phyloP scores from a whole-genome alignment of 1,284 basidiomycete genomes.

The Fomitopsis pinicola region DNA sequence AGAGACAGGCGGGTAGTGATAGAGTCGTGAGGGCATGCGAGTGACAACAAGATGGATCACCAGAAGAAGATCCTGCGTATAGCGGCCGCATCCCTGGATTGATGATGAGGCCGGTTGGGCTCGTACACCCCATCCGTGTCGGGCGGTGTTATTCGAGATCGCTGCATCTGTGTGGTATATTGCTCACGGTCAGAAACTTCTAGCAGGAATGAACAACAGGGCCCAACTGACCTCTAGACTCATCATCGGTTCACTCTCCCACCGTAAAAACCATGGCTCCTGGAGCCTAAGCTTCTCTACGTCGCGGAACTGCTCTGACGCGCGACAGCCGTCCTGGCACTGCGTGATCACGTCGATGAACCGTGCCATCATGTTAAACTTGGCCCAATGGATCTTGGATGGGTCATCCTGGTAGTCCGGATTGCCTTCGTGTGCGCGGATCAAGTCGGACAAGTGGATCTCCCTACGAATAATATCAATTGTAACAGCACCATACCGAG shows the following conservation, averaged over 20 bases:
- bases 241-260: constrained; percentile 47
- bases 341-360: constrained; percentile 68
- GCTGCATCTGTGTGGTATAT: constrained; percentile 46
- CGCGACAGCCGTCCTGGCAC: constrained; percentile 69
- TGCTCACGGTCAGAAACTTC: background rate
- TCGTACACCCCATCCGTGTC: constrained; percentile 22
- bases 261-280: constrained; percentile 38
- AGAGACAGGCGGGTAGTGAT: background rate
- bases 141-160: constrained; percentile 41
- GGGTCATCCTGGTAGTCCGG: constrained; percentile 58
- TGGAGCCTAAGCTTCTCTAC: constrained; percentile 51
- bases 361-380: constrained; percentile 80
- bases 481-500: background rate
- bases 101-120: constrained; percentile 21
- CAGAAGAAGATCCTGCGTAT: constrained; percentile 29
- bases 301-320: constrained; percentile 25
- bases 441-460: constrained; percentile 79
- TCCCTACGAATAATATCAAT: constrained; percentile 44
- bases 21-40: background rate
- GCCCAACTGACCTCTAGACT: constrained; percentile 61
- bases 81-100: constrained; percentile 20
- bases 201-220: constrained; percentile 24
- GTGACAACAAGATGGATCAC: constrained; percentile 10
- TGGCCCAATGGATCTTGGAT: constrained; percentile 77
- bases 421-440: constrained; percentile 75